Evolutionary conservation across 2,329 filamentous ascomycete genomes (phyloP), one percentile per base, ranked within the genome.

Genomic region (Claviceps monticola): DNA sequence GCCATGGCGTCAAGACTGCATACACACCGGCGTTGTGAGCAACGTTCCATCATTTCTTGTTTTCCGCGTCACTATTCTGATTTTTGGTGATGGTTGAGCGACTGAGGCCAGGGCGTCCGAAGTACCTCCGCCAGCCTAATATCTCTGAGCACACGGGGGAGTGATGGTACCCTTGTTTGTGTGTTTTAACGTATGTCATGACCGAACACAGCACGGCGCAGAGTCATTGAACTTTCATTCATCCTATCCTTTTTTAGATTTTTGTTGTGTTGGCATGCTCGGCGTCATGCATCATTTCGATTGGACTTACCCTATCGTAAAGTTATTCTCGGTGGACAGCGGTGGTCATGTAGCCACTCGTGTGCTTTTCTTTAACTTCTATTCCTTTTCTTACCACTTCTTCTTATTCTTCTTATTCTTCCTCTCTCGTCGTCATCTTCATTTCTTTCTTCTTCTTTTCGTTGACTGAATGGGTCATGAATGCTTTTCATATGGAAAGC

Each of bases 1-100:
- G 42, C 47, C 42, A 41, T 19, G n/a, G 39, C 52, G 51, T 54
- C 43, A 54, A 49, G 52, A 47, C 52, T 50, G 49, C 52, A 54
- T 54, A 29, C 23, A 46, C 43, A 51, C 29, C 13, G 49, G 49
- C 49, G 52, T 54, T 51, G 45, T 49, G 49, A 46, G 52, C 45
- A 49, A 43, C 14, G 5, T 29, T 29, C 5, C 13, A 19, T 16
- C 8, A 7, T 23, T 43, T 43, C 41, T 45, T 45, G 14, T 26
- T 45, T 45, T 29, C 9, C 14, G 21, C 9, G 9, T 26, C 21
- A 21, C 23, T n/a, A 17, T 42, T 43, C 3, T 29, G 26, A 29
- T 29, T 39, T 6, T 29, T 38, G 3, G 17, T 17, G n/a, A 45
- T n/a, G 14, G 14, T 45, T 45, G 14, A 45, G 23, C 21, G 43